Percentiles rank a stretch among this genome's conserved stretches.
phyloP scores from a whole-genome alignment of 176 grass and related monocot species.

The Areca catechu region DNA sequence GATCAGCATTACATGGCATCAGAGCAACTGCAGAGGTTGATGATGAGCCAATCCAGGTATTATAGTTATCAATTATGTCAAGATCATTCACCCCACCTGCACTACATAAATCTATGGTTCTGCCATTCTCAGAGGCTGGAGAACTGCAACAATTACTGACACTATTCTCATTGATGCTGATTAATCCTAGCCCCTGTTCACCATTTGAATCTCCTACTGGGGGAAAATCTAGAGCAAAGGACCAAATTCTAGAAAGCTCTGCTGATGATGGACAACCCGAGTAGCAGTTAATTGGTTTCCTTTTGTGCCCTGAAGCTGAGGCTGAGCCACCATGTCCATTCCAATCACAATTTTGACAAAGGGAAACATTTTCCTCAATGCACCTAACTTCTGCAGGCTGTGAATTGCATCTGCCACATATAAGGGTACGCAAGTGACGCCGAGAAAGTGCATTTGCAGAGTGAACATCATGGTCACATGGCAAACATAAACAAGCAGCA shows the following conservation, averaged over 20 bases:
- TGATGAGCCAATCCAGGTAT: slow-evolving; percentile 43
- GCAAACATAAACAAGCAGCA: slow-evolving; percentile 32
- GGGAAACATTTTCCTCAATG: not conserved
- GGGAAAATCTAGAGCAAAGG: slow-evolving; percentile 53
- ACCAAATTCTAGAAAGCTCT: slow-evolving; percentile 23
- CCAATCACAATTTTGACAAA: slow-evolving; percentile 14
- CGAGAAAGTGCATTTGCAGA: slow-evolving; percentile 15
- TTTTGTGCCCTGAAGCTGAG: not conserved
- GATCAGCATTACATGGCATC: slow-evolving; percentile 32
- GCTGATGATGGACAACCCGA: not conserved
- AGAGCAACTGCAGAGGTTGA: slow-evolving; percentile 27
- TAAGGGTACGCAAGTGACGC: slow-evolving; percentile 24
- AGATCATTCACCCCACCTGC: slow-evolving; percentile 20
- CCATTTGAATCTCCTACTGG: slow-evolving; percentile 52
- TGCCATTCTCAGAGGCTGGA: slow-evolving; percentile 28
- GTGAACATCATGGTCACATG: slow-evolving; percentile 31
- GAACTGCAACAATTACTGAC: slow-evolving; percentile 33
- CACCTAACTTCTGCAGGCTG: slow-evolving; percentile 14
- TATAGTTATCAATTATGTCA: slow-evolving; percentile 27
- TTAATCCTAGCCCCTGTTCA: slow-evolving; percentile 64
- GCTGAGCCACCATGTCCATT: not conserved
- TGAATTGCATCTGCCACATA: slow-evolving; percentile 32
- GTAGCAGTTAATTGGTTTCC: slow-evolving; percentile 6
- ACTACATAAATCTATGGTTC: slow-evolving; percentile 31
- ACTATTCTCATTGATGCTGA: slow-evolving; percentile 60